These are phyloP conservation scores for Heliocybe sulcata DNA, from an alignment of 1,284 basidiomycete genomes.

Conservation along the genomic window DNA sequence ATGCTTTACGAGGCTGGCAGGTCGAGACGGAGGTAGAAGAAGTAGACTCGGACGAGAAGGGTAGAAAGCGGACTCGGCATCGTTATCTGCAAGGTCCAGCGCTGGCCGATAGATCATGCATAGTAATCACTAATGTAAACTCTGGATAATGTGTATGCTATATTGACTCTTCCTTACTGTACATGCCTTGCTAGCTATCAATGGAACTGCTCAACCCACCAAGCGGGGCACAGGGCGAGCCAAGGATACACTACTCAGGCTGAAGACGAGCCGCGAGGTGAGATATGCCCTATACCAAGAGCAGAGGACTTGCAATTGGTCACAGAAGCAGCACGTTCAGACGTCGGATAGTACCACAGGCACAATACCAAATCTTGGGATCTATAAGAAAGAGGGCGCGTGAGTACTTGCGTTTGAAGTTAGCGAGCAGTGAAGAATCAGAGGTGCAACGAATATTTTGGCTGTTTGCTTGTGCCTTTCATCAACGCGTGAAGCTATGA, in stretches of 20 bases:
- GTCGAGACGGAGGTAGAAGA: constrained; percentile 58
- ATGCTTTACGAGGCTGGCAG: constrained; percentile 54
- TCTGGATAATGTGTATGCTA: constrained; percentile 9
- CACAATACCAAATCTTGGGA: not conserved
- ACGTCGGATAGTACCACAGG: no score
- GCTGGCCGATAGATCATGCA: constrained; percentile 27
- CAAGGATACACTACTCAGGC: no score
- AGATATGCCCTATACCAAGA: no score
- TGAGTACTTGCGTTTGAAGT: not conserved
- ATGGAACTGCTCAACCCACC: no score
- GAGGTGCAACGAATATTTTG: constrained; percentile 5
- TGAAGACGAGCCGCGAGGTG: no score
- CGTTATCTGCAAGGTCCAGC: constrained; percentile 46
- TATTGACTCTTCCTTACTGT: not conserved
- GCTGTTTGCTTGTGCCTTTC: constrained; percentile 5
- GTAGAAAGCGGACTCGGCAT: constrained; percentile 25
- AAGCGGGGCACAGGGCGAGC: no score
- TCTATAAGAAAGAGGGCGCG: not conserved
- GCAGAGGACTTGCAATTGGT: no score
- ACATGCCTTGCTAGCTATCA: no score
- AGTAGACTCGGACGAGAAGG: constrained; percentile 5
- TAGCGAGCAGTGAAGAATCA: not conserved
- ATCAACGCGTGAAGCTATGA: constrained; percentile 3
- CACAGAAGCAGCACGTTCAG: no score
- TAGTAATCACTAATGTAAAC: constrained; percentile 33